These are phyloP conservation scores for Penicillium sp. DNA, from an alignment of 2,329 filamentous ascomycete genomes.

Conservation along the genomic window DNA sequence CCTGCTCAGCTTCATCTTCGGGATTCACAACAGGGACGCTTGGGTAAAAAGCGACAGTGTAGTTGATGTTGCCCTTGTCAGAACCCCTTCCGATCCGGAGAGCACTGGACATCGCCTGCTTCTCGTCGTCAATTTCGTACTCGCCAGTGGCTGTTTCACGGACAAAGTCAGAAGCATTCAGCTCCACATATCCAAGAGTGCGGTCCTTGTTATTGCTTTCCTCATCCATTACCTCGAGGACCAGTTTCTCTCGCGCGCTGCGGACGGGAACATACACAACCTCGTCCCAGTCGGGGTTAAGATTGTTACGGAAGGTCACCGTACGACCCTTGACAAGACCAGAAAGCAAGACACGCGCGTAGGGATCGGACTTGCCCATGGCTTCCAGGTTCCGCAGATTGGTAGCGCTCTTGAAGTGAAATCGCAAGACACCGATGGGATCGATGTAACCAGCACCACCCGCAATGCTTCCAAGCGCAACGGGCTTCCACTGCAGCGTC, in stretches of 20 bases:
- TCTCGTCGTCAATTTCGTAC: constrained; percentile 71
- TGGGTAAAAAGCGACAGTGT: constrained; percentile 84
- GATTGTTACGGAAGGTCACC: constrained; percentile 91
- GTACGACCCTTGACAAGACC: constrained; percentile 87
- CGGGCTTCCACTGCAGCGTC: constrained; percentile 90
- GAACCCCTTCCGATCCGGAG: constrained; percentile 66
- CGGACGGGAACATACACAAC: constrained; percentile 91
- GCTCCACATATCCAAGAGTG: constrained; percentile 72
- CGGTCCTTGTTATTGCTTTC: constrained; percentile 90
- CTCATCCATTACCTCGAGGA: constrained; percentile 92
- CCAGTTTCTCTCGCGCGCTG: constrained; percentile 72
- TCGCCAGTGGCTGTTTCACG: constrained; percentile 71
- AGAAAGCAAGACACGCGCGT: constrained; percentile 79
- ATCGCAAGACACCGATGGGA: constrained; percentile 88
- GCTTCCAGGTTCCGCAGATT: constrained; percentile 89
- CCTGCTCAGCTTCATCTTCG: constrained; percentile 56
- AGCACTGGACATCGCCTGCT: constrained; percentile 59
- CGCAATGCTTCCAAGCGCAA: constrained; percentile 71
- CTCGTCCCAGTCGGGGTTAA: constrained; percentile 94
- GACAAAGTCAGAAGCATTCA: constrained; percentile 73
- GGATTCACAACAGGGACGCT: constrained; percentile 82
- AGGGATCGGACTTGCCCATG: constrained; percentile 94
- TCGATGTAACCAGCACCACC: constrained; percentile 82
- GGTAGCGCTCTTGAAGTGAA: constrained; percentile 80
- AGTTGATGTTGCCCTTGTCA: constrained; percentile 73